A percentile compares a stretch with the other conserved stretches of the same genome.
phyloP scores from a whole-genome alignment of 2,329 filamentous ascomycete genomes.

The Nemania sp. region DNA sequence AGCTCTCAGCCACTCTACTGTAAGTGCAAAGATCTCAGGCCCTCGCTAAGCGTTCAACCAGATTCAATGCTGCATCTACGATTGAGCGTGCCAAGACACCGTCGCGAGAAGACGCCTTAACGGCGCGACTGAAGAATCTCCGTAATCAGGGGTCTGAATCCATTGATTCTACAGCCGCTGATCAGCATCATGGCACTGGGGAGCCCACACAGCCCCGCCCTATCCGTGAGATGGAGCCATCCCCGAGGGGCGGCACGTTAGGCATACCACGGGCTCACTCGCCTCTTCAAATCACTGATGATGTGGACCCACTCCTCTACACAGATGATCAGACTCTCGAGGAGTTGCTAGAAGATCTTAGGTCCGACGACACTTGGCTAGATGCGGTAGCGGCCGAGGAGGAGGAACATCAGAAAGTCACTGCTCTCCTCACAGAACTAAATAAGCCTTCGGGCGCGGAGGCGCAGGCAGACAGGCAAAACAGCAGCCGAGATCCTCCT shows the following conservation, averaged over 20 bases:
- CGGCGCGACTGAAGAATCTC: slow-evolving; percentile 56
- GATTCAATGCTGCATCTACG: slow-evolving; percentile 37
- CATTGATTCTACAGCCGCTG: slow-evolving; percentile 15
- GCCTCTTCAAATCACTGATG: slow-evolving; percentile 26
- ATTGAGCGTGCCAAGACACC: slow-evolving; percentile 50
- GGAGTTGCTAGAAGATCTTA: slow-evolving; percentile 54
- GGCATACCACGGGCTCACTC: slow-evolving; percentile 12
- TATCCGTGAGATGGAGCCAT: slow-evolving; percentile 1
- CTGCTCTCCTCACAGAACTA: slow-evolving; percentile 41
- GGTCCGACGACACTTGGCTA: slow-evolving; percentile 40
- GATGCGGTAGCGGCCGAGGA: slow-evolving; percentile 41
- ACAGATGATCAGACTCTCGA: slow-evolving; percentile 59
- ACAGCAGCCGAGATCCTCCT: background rate
- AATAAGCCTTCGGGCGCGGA: slow-evolving; percentile 28
- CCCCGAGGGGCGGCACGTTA: background rate
- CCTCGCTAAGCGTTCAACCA: slow-evolving; percentile 37
- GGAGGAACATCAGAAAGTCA: slow-evolving; percentile 41
- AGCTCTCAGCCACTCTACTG: background rate
- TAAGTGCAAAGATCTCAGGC: background rate
- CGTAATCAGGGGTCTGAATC: slow-evolving; percentile 46
- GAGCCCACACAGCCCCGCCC: slow-evolving; percentile 26
- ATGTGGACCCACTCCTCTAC: slow-evolving; percentile 47
- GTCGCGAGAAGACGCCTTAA: slow-evolving; percentile 56
- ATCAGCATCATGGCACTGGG: slow-evolving; percentile 7
- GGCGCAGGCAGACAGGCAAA: slow-evolving; percentile 11